These are phyloP conservation scores for Lycium barbarum DNA, from an alignment of 257 asterid species.

Conservation along the genomic window DNA sequence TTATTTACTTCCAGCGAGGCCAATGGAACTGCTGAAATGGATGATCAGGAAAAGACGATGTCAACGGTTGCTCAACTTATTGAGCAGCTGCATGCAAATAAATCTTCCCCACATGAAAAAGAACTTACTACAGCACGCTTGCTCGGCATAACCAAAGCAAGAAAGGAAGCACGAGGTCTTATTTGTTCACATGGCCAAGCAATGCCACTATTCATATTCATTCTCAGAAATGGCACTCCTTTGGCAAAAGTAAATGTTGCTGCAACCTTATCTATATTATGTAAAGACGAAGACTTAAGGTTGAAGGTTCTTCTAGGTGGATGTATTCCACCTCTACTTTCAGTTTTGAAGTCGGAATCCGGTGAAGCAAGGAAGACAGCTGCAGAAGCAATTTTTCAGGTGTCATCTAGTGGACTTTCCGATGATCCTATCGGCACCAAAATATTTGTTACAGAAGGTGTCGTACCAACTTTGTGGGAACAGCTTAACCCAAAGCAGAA, in stretches of 20 bases:
- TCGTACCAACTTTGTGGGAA: slow-evolving; percentile 83
- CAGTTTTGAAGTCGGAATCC: slow-evolving; percentile 72
- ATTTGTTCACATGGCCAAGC: slow-evolving; percentile 90
- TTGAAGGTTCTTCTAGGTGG: slow-evolving; percentile 90
- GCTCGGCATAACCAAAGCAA: slow-evolving; percentile 79
- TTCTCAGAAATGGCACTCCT: slow-evolving; percentile 75
- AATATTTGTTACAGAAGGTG: slow-evolving; percentile 84
- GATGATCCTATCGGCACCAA: slow-evolving; percentile 84
- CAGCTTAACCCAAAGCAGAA: slow-evolving; percentile 58
- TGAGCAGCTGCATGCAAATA: slow-evolving; percentile 76
- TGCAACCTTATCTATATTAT: slow-evolving; percentile 65
- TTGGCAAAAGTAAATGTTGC: slow-evolving; percentile 78
- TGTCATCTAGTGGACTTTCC: slow-evolving; percentile 73
- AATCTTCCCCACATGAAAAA: slow-evolving; percentile 71
- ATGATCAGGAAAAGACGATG: slow-evolving; percentile 64
- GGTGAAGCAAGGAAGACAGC: slow-evolving; percentile 83
- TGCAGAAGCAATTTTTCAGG: slow-evolving; percentile 78
- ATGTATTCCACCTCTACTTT: slow-evolving; percentile 82
- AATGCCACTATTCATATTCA: slow-evolving; percentile 82
- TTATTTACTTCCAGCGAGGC: slow-evolving; percentile 59
- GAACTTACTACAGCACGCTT: slow-evolving; percentile 90
- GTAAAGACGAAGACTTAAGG: slow-evolving; percentile 79
- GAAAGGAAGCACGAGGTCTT: slow-evolving; percentile 80
- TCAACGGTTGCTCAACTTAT: slow-evolving; percentile 76
- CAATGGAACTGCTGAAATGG: slow-evolving; percentile 70